phyloP scores from a whole-genome alignment of 179 eudicot genomes.

The Silene noctiflora region DNA sequence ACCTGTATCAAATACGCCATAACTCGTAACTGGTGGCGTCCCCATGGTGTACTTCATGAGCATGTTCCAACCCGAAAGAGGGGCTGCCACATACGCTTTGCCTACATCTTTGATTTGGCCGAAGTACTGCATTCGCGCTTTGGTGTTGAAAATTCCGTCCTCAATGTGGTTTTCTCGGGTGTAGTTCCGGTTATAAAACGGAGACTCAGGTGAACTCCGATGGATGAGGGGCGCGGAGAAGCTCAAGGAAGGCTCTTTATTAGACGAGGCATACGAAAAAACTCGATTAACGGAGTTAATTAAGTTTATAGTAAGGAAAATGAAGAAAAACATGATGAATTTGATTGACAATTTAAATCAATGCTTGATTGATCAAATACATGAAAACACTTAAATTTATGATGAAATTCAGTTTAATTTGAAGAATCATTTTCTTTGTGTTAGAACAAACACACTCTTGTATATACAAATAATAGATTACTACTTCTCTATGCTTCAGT shows the following conservation, averaged over 20 bases:
- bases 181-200: slow-evolving; percentile 26
- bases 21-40: slow-evolving; percentile 22
- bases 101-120: slow-evolving; percentile 16
- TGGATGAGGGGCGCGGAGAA: slow-evolving; percentile 33
- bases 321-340: slow-evolving; percentile 22
- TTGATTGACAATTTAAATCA: slow-evolving; percentile 18
- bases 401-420: background rate
- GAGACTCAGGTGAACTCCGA: slow-evolving; percentile 33
- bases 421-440: slow-evolving; percentile 13
- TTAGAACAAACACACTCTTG: slow-evolving; percentile 25
- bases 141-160: slow-evolving; percentile 27
- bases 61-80: slow-evolving; percentile 30
- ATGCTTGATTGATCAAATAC: background rate
- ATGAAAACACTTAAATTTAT: slow-evolving; percentile 21
- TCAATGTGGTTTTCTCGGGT: slow-evolving; percentile 23
- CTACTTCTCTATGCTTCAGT: slow-evolving; percentile 13
- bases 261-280: slow-evolving; percentile 8
- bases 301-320: slow-evolving; percentile 19
- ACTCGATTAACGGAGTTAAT: slow-evolving; percentile 13
- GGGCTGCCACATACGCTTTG: slow-evolving; percentile 25
- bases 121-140: slow-evolving; percentile 27
- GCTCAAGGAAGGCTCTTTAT: background rate
- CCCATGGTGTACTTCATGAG: slow-evolving; percentile 31
- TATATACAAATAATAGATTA: slow-evolving; percentile 11
- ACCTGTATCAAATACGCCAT: slow-evolving; percentile 34